These are phyloP conservation scores for Candida gorgasii DNA, from an alignment of 805 yeast species.

Conservation along the genomic window DNA sequence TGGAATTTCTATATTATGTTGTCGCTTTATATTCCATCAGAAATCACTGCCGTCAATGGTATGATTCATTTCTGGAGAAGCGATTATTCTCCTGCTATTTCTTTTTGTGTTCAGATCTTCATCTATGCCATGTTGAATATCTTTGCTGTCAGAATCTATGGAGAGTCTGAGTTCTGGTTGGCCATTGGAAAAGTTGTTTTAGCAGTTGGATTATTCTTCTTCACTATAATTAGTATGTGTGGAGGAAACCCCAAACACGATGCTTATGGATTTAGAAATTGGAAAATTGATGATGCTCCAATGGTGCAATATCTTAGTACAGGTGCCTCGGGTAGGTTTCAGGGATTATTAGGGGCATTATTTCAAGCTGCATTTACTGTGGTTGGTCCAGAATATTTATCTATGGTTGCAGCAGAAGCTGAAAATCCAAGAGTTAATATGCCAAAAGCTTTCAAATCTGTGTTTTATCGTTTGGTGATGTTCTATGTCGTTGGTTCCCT, in stretches of 20 bases:
- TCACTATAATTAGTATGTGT: constrained; percentile 36
- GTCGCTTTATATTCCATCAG: constrained; percentile 48
- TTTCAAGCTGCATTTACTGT: constrained; percentile 39
- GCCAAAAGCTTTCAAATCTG: constrained; percentile 58
- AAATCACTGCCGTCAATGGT: constrained; percentile 50
- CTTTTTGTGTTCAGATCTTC: constrained; percentile 41
- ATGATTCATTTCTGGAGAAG: constrained; percentile 54
- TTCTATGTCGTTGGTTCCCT: constrained; percentile 20
- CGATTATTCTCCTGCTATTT: constrained; percentile 48
- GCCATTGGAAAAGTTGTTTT: constrained; percentile 39
- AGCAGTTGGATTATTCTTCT: constrained; percentile 36
- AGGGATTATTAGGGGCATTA: constrained; percentile 43
- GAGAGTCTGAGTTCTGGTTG: constrained; percentile 52
- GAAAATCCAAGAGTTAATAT: constrained; percentile 58
- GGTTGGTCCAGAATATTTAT: constrained; percentile 46
- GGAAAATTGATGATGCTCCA: constrained; percentile 39
- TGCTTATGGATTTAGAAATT: constrained; percentile 35
- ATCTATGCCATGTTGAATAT: constrained; percentile 44
- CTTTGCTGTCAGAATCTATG: constrained; percentile 50
- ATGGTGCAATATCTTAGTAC: constrained; percentile 37
- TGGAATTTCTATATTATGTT: constrained; percentile 44
- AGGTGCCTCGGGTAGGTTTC: constrained; percentile 40
- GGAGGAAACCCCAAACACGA: constrained; percentile 37
- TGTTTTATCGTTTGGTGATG: constrained; percentile 48
- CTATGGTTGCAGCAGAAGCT: constrained; percentile 52